A percentile compares a stretch with the other conserved stretches of the same genome.
These are phyloP conservation scores for Zopfochytrium polystomum DNA, from an alignment of 371 early-diverging fungal genomes.

Conservation along the genomic window DNA sequence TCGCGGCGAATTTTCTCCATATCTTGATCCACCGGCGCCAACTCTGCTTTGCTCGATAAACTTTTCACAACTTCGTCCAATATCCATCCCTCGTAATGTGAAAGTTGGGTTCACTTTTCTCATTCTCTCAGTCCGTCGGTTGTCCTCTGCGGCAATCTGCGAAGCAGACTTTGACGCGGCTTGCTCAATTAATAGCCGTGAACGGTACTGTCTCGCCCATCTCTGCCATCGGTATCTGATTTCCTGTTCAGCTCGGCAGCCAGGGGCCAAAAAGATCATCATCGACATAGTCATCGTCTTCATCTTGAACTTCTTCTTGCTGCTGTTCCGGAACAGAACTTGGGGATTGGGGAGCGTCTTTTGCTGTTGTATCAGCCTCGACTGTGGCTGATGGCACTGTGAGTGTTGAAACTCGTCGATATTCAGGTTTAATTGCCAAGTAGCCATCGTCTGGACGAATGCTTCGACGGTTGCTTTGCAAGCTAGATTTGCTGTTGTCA, in stretches of 20 bases:
- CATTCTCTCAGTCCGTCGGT: conserved; percentile 17
- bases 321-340: not conserved
- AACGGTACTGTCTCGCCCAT: conserved; percentile 26
- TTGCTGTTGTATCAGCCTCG: not conserved
- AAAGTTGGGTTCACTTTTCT: conserved; percentile 28
- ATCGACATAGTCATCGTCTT: conserved; percentile 1
- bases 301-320: conserved; percentile 1
- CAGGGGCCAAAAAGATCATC: not conserved
- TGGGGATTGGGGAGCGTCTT: not conserved
- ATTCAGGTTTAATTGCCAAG: not conserved
- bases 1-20: too few relatives aligned
- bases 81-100: conserved; percentile 29
- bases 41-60: conserved; percentile 17
- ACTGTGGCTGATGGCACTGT: conserved; percentile 1
- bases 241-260: conserved; percentile 26
- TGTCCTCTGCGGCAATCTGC: conserved; percentile 20
- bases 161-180: conserved; percentile 6
- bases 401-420: conserved; percentile 1
- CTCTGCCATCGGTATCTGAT: conserved; percentile 27
- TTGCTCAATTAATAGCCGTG: conserved; percentile 22
- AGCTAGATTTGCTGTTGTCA: not conserved
- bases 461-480: not conserved
- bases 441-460: not conserved
- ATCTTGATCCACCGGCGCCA: conserved; percentile 23
- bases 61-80: conserved; percentile 31